phyloP scores from a whole-genome alignment of 2,329 filamentous ascomycete genomes.

The Colletotrichum agaves region DNA sequence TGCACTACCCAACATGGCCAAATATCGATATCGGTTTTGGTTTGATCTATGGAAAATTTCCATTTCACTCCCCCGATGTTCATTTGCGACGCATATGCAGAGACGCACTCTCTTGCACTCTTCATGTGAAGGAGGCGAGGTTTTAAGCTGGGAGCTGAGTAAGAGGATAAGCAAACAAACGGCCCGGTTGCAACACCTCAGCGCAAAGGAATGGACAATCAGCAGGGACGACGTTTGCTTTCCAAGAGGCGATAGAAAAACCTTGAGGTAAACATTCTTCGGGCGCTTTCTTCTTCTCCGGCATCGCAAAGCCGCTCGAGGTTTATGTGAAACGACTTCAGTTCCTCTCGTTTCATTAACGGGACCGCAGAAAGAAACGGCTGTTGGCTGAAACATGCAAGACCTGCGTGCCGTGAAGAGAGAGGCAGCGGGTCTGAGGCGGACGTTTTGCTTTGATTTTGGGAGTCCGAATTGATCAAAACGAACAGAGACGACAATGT shows the following conservation, averaged over 20 bases:
- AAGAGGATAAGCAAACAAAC: slow-evolving; percentile 3
- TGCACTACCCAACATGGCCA: not conserved
- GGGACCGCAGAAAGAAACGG: slow-evolving; percentile 6
- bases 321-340: slow-evolving; percentile 3
- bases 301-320: not conserved
- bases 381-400: slow-evolving; percentile 12
- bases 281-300: not conserved
- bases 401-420: not conserved
- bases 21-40: too few species aligned
- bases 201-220: not conserved
- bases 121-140: not conserved
- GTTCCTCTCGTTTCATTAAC: slow-evolving; percentile 8
- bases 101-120: not conserved
- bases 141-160: not conserved
- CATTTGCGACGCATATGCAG: not conserved
- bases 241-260: not conserved
- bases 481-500: not conserved
- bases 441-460: not conserved
- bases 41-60: not conserved
- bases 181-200: not conserved
- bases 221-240: not conserved
- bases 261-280: not conserved
- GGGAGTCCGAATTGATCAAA: not conserved
- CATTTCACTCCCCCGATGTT: not conserved
- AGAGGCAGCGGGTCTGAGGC: not conserved